Evolutionary conservation across 225 moss, liverwort and hornwort genomes (phyloP).

Genomic region (Pseudisothecium myosuroides): DNA sequence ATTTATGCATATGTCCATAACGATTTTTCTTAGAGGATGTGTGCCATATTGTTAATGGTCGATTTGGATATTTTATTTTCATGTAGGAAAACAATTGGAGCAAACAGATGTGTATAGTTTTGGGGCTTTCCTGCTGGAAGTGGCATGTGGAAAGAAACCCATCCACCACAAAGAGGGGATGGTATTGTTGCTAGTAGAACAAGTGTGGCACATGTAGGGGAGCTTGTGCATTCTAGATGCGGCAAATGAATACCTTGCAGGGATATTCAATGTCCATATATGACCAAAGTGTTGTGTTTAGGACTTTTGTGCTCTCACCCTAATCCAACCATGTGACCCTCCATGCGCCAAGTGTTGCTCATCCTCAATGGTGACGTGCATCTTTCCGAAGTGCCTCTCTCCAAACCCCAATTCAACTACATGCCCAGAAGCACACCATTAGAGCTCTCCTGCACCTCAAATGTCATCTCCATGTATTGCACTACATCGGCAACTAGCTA

Average conservation of each 20-base stretch:
- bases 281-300: neutral
- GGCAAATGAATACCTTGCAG: neutral
- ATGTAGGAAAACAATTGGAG: too few relatives aligned
- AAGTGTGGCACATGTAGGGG: neutral
- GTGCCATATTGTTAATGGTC: too few relatives aligned
- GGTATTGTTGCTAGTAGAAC: rapidly evolving
- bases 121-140: too few relatives aligned
- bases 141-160: neutral
- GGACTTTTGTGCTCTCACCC: constrained; percentile 14
- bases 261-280: neutral
- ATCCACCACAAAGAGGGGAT: too few relatives aligned
- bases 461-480: neutral
- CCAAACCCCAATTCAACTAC: neutral
- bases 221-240: neutral
- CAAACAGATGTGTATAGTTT: too few relatives aligned
- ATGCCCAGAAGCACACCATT: too few relatives aligned
- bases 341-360: neutral
- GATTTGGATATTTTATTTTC: too few relatives aligned
- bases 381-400: neutral
- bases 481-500: neutral
- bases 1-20: too few relatives aligned
- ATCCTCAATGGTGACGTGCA: neutral
- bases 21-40: too few relatives aligned
- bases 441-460: neutral
- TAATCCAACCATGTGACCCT: neutral